phyloP scores from a whole-genome alignment of 2,329 filamentous ascomycete genomes.

The Pseudocercospora pini-densiflorae region DNA sequence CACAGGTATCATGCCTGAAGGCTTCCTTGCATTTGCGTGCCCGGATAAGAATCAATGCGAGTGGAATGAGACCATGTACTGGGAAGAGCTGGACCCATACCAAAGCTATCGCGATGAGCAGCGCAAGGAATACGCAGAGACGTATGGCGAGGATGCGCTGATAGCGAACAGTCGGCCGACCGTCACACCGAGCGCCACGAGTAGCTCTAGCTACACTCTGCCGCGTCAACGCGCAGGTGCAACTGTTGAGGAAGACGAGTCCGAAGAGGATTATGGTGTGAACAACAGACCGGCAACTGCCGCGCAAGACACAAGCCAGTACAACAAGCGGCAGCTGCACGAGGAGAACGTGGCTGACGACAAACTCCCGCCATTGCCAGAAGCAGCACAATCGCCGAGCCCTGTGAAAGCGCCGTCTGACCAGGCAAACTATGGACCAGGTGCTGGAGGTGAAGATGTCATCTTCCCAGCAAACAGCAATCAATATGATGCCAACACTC shows the following conservation, averaged over 20 bases:
- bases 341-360: constrained; percentile 6
- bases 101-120: constrained; percentile 29
- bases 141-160: constrained; percentile 23
- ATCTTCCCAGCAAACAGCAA: neutral
- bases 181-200: neutral
- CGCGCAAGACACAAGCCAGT: neutral
- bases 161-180: constrained; percentile 15
- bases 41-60: constrained; percentile 45
- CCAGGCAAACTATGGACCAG: neutral
- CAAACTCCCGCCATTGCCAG: constrained; percentile 3
- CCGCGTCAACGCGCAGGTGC: neutral
- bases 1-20: constrained; percentile 61
- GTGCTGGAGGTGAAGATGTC: constrained; percentile 4
- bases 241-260: neutral
- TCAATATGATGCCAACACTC: constrained; percentile 8
- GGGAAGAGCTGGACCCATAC: constrained; percentile 46
- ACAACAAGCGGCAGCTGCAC: constrained; percentile 22
- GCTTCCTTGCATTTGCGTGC: constrained; percentile 51
- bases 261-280: neutral
- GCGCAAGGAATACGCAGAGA: constrained; percentile 23
- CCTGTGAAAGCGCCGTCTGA: neutral
- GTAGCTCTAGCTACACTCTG: neutral
- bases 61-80: constrained; percentile 51
- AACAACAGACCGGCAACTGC: neutral
- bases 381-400: neutral